Conservation (phyloP, 352 stramenopile genomes). For the Pseudoperonospora humuli region DNA sequence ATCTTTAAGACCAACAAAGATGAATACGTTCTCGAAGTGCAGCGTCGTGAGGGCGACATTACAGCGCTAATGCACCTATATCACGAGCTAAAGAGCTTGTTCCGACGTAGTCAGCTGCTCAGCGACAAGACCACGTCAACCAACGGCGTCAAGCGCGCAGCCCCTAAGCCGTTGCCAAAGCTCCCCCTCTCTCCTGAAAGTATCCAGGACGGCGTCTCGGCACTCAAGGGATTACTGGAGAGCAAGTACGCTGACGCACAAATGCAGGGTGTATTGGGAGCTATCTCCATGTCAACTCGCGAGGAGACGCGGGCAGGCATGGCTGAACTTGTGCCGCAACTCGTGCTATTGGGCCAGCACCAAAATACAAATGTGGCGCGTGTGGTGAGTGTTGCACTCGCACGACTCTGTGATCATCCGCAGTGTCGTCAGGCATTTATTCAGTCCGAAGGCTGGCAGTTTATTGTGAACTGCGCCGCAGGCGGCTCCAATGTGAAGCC, state of each 20-base stretch:
- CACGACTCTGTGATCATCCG: slow-evolving; percentile 74
- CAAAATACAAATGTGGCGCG: slow-evolving; percentile 46
- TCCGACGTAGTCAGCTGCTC: slow-evolving; percentile 68
- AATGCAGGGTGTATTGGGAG: slow-evolving; percentile 73
- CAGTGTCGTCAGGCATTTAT: slow-evolving; percentile 80
- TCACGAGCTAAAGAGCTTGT: slow-evolving; percentile 64
- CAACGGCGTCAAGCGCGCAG: slow-evolving; percentile 56
- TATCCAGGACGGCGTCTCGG: slow-evolving; percentile 45
- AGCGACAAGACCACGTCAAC: slow-evolving; percentile 40
- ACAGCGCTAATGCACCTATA: slow-evolving; percentile 76
- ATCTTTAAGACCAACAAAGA: slow-evolving; percentile 66
- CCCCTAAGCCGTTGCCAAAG: slow-evolving; percentile 54
- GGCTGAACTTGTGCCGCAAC: slow-evolving; percentile 54
- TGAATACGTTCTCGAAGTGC: slow-evolving; percentile 68
- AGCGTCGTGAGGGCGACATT: slow-evolving; percentile 74
- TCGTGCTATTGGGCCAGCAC: slow-evolving; percentile 60
- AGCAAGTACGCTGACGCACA: slow-evolving; percentile 74
- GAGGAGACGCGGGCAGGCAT: slow-evolving; percentile 55
- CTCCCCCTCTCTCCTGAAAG: slow-evolving; percentile 35
- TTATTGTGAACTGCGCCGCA: slow-evolving; percentile 70
- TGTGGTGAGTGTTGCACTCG: slow-evolving; percentile 65
- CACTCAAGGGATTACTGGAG: slow-evolving; percentile 61
- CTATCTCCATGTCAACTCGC: slow-evolving; percentile 67
- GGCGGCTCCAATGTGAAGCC: slow-evolving; percentile 50
- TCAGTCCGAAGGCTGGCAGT: slow-evolving; percentile 73